Base-by-base conservation (phyloP, 2,329 filamentous ascomycete species). In the Cordyceps javanica region DNA sequence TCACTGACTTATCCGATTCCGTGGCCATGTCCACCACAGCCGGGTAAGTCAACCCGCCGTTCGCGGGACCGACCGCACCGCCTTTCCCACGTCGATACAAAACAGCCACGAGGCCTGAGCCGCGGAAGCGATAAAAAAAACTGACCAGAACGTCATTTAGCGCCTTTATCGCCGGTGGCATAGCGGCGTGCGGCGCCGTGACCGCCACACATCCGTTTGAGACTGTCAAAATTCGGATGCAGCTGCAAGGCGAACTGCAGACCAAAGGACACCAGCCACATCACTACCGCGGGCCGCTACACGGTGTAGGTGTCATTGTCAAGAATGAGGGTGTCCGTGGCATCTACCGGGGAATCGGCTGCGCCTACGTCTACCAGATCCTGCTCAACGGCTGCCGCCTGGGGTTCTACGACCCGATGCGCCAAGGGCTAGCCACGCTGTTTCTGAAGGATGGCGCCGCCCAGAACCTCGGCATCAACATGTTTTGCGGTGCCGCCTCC, bases 201-300 rank as follows among this genome's bases (percentile, higher is more conserved):
- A 97, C 93, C 41, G 92, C 95, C 63, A 97, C 94, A 52, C 94
- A 99, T 75, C 92, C 92, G 58, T 97, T 97, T 77, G 94, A 99
- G 76, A 97, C 93, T 13, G 91, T 99, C 72, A 99, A 99, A 83
- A 97, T 97, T 70, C 89, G 92, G 68, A 86, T 99, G 82, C 94
- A 99, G 77, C 75, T 99, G 57, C 94, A 99, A 74, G 94, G 94
- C 73, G 94, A 99, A 74, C 83, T 99, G 57, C 91, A 97, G 69
- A 80, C 87, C 59, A 96, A 92, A 71, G 85, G 86, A 65, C 86
- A 91, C 70, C 90, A 93, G 59, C 88, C 89, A 63, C 89, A 91
- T 68, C 82, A 95, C 75, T 99, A 99, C 78, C 87, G 83, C 62
- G 94, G 94, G 34, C 93, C 95, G 30, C 76, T 97, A 63, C 94